These are phyloP conservation scores for Colletotrichum caudatum DNA, from an alignment of 2,329 filamentous ascomycete species.

Conservation along the genomic window DNA sequence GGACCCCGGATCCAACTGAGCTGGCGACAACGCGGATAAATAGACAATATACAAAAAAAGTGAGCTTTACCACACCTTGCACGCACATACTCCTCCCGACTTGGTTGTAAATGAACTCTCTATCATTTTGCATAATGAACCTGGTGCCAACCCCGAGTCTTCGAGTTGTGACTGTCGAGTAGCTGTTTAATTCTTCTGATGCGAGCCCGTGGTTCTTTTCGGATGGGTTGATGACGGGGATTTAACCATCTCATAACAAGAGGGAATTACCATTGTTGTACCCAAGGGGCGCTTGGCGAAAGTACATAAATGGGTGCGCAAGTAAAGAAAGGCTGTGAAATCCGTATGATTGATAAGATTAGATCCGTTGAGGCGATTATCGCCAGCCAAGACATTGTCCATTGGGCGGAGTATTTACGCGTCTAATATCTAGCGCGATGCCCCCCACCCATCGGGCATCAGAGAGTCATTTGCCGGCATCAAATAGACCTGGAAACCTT, in stretches of 20 bases:
- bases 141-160: neutral
- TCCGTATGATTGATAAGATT: slow-evolving; percentile 27
- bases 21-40: no score
- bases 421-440: neutral
- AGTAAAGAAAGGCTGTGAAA: neutral
- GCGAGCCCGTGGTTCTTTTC: neutral
- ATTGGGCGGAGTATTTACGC: neutral
- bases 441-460: neutral
- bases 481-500: neutral
- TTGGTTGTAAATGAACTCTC: neutral
- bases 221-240: neutral
- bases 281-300: neutral
- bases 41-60: neutral
- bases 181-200: neutral
- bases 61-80: neutral
- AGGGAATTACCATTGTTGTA: neutral
- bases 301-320: neutral
- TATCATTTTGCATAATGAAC: neutral
- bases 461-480: neutral
- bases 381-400: neutral
- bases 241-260: neutral
- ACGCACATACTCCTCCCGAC: neutral
- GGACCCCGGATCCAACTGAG: neutral
- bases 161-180: neutral
- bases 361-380: slow-evolving; percentile 6